Evolutionary conservation across 768 basidiomycete genomes (phyloP), one percentile per base, ranked within the genome.

Genomic region (Agrocybe praecox): DNA sequence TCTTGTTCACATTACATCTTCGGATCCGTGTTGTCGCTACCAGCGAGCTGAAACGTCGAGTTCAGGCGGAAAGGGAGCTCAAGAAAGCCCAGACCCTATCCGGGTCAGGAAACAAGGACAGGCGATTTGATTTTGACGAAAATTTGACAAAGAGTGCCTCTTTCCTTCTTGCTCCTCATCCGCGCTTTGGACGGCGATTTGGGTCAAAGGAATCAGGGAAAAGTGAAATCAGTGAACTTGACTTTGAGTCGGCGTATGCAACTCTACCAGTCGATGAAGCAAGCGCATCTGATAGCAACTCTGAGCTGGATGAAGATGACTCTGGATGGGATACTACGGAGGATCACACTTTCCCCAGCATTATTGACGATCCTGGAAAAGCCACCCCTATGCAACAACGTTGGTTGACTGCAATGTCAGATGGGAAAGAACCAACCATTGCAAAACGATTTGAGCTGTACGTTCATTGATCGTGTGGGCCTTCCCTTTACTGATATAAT

Each of bases 391-490:
- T 87, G 56, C 88, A 96, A 71, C 80, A 89, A 46, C 80, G 84
- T 52, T 96, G 94, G 94, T 74, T 97, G 53, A 80, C 85, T n/a
- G 89, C 87, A n/a, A 97, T 98, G 86, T 89, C 88, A 2, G 87
- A 90, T 26, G 88, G 87, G 1, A 92, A 90, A 70, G 88, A 92
- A 48, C 80, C 84, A 49, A 67, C 76, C 15, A 80, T 92, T 48
- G 84, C 83, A 4, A 82, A 80, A 63, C 83, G 88, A 43, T 98
- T 97, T 68, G 88, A 92, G 61, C 74, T 85, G 92, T 96, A 55
- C 64, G 89, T 70, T 19, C 11, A 44, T 6, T 32, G 15, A 21
- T 21, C n/a, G 11, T 26, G 8, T 17, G 9, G 12, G 33, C 12
- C 32, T 32, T 46, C 19, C 26, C 17, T 12, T 14, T 9, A 15